Evolutionary conservation across 1,139 yeast genomes (phyloP).

Genomic region (Kodamaea fungicola): DNA sequence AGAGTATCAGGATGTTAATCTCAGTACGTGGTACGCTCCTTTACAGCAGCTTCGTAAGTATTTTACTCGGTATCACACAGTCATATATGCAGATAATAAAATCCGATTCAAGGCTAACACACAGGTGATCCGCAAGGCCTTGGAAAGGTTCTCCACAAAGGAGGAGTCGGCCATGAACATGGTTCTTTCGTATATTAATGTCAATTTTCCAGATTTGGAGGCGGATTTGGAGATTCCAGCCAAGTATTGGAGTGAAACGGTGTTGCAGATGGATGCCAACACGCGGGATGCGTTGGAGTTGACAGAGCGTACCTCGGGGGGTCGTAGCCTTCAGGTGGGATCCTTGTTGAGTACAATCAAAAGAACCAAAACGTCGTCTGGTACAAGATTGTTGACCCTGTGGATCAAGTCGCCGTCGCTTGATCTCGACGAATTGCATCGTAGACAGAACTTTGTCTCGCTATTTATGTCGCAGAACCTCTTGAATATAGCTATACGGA

Average conservation of each 20-base stretch:
- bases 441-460: slow-evolving; percentile 62
- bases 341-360: slow-evolving; percentile 66
- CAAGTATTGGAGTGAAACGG: slow-evolving; percentile 40
- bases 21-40: slow-evolving; percentile 54
- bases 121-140: slow-evolving; percentile 51
- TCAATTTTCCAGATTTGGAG: slow-evolving; percentile 40
- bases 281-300: slow-evolving; percentile 83
- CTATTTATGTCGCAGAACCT: slow-evolving; percentile 42
- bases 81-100: slow-evolving; percentile 29
- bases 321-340: slow-evolving; percentile 57
- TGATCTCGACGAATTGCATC: slow-evolving; percentile 49
- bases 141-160: slow-evolving; percentile 51
- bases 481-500: slow-evolving; percentile 28
- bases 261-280: slow-evolving; percentile 77
- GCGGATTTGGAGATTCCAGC: slow-evolving; percentile 37
- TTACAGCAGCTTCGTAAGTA: slow-evolving; percentile 59
- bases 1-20: slow-evolving; percentile 24
- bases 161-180: slow-evolving; percentile 46
- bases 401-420: slow-evolving; percentile 86
- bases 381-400: slow-evolving; percentile 68
- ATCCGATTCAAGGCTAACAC: slow-evolving; percentile 42
- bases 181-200: slow-evolving; percentile 37
- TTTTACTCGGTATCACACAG: slow-evolving; percentile 53
- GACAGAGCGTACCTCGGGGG: slow-evolving; percentile 49
- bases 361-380: slow-evolving; percentile 76